Evolutionary conservation across 495 filamentous ascomycete species (phyloP), one percentile per base, ranked within the genome.

Genomic region (Hyaloscypha finlandica): DNA sequence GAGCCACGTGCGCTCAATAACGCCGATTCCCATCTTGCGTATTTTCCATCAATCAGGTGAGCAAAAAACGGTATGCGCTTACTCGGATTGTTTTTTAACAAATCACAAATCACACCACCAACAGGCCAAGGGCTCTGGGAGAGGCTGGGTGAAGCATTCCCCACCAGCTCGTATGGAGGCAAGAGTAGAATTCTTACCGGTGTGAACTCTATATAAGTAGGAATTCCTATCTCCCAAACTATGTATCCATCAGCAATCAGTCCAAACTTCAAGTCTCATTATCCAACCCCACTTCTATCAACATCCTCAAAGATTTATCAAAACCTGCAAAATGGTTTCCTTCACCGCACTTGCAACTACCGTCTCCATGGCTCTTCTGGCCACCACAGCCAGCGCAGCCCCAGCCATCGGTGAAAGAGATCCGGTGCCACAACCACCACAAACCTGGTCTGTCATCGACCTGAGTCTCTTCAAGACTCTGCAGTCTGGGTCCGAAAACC

Each of bases 281-380:
- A 48, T 11, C 14, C 9, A 14, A 48, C 9, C 1, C 16, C 16
- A 48, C 42, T 19, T 48, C 4, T 37, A 12, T 37, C 35, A 14
- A 48, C 11, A 0, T 37, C 35, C 12, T 48, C 42, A 48, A 48
- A 14, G 4, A 16, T 48, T 16, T 19, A 1, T 59, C 35, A 33
- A n/a, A 19, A 3, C 6, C 56, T 12, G 20, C 37, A 59, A 59
- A 59, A 59, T 59, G 56, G 56, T 59, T 59, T 32, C 56, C 16
- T 59, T 59, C n/a, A 59, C 56, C 30, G 3, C 30, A 33, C 11
- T 59, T 35, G 30, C 30, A 8, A 3, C 56, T 33, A 2, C 30
- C 19, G 33, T 59, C 30, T 59, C 56, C 22, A 59, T 59, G 56
- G 56, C 33, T 59, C 30, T 59, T 12, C 56, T 59, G 4, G 30